Conservation (phyloP, 768 basidiomycete species). For the Leccinum truebloodii region DNA sequence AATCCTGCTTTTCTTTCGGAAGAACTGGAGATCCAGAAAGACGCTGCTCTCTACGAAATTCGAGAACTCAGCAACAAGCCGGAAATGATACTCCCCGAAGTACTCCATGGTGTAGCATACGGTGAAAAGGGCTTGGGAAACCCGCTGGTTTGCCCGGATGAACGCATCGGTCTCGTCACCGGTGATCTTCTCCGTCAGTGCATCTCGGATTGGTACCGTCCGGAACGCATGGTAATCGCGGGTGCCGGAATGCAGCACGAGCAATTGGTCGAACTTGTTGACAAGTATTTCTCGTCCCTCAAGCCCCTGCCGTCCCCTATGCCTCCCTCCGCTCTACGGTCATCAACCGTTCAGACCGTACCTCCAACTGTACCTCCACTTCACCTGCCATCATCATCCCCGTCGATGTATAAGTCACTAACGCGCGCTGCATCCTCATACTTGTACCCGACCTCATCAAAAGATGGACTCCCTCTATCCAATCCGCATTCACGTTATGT, state of each 20-base stretch:
- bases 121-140: constrained; percentile 81
- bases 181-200: constrained; percentile 58
- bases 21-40: constrained; percentile 81
- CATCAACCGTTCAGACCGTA: constrained; percentile 36
- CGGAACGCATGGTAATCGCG: constrained; percentile 94
- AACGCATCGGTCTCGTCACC: constrained; percentile 71
- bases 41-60: constrained; percentile 88
- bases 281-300: constrained; percentile 80
- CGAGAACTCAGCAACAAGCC: constrained; percentile 87
- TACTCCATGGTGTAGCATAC: constrained; percentile 87
- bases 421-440: constrained; percentile 78
- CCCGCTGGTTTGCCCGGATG: constrained; percentile 83
- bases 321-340: constrained; percentile 26
- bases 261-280: constrained; percentile 80
- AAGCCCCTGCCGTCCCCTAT: constrained; percentile 37
- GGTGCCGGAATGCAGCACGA: constrained; percentile 92
- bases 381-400: constrained; percentile 54
- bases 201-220: constrained; percentile 83
- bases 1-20: constrained; percentile 73
- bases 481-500: constrained; percentile 62
- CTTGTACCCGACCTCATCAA: constrained; percentile 46
- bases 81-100: constrained; percentile 90
- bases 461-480: constrained; percentile 13
- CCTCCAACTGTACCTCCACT: constrained; percentile 55
- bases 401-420: constrained; percentile 62